Evolutionary conservation across 768 basidiomycete species (phyloP), one percentile per base, ranked within the genome.

Genomic region (Mycena indigotica): DNA sequence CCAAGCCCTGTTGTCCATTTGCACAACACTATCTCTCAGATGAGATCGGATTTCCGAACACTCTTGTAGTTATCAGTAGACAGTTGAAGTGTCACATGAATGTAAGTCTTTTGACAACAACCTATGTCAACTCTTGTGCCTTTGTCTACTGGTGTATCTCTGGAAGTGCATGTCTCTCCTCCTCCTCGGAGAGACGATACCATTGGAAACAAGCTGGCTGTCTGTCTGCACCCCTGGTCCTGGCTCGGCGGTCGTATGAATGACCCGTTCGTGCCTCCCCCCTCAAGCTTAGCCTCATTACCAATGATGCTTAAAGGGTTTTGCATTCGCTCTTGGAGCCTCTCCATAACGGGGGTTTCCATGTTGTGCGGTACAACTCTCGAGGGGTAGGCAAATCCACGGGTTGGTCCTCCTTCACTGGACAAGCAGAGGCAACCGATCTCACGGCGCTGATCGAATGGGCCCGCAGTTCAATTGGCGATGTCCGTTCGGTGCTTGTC

Each of bases 221-320:
- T 93, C n/a, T 85, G 85, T 63, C 73, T 89, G 12, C 91, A 93
- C 63, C 92, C 92, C 5, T 93, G 91, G 91, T 86, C 88, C n/a
- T 84, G 90, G 80, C 77, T 93, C 0, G 91, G 91, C 1, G 91
- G 91, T 16, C 78, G 74, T 50, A 89, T 87, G 84, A 69, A 85
- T 61, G 90, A 93, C 65, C 82, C 86, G 91, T 93, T 69, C 66
- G 89, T 79, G 55, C 23, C 55, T 40, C 32, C 21, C 32, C 55
- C 48, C 39, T 39, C 19, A 28, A 48, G 52, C 52, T 16, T 54
- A 21, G 5, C 8, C 19, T 8, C 3, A 13, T 6, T 46, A 40
- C 35, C 51, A 48, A 46, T 35, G 15, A 39, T 16, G 56, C 29
- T 53, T 58, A 6, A 49, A 87, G 84, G 19, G 82, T 83, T 6